Conservation (phyloP, 805 yeast genomes). For the Candida golubevii region DNA sequence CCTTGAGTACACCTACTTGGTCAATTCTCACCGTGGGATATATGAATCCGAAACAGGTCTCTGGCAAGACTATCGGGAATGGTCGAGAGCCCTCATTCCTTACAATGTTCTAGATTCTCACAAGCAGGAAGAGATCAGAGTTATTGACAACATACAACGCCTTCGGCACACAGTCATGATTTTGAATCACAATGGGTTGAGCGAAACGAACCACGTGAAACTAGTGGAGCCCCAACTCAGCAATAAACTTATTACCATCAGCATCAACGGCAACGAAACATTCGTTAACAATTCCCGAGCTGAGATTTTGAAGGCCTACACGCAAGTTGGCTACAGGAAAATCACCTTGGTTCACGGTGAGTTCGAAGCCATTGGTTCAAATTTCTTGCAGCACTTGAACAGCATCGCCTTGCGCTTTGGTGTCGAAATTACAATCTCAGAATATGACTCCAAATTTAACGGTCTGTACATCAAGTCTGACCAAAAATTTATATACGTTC, state of each 20-base stretch:
- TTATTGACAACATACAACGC: slow-evolving; percentile 15
- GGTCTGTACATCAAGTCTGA: slow-evolving; percentile 8
- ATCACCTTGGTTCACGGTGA: slow-evolving; percentile 22
- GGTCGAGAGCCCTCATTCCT: slow-evolving; percentile 16
- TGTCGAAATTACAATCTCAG: slow-evolving; percentile 46
- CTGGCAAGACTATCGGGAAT: slow-evolving; percentile 25
- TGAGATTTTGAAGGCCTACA: slow-evolving; percentile 30
- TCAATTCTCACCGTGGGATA: slow-evolving; percentile 16
- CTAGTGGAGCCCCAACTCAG: slow-evolving; percentile 30
- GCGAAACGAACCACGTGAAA: slow-evolving; percentile 16
- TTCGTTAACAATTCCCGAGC: slow-evolving; percentile 26
- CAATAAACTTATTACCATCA: slow-evolving; percentile 33
- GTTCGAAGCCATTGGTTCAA: slow-evolving; percentile 19
- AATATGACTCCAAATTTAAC: slow-evolving; percentile 21
- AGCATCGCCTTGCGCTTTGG: slow-evolving; percentile 39
- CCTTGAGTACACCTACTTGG: slow-evolving; percentile 26
- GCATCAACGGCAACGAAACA: slow-evolving; percentile 30
- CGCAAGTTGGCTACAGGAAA: slow-evolving; percentile 21
- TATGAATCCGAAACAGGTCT: slow-evolving; percentile 31
- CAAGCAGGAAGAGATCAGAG: slow-evolving; percentile 8
- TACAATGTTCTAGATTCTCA: slow-evolving; percentile 10
- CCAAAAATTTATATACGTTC: slow-evolving; percentile 33
- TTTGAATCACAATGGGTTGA: slow-evolving; percentile 16
- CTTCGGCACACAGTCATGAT: slow-evolving; percentile 9
- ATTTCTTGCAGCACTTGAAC: slow-evolving; percentile 27